Conservation (phyloP, 495 filamentous ascomycete genomes). For the Tetracladium marchalianum region DNA sequence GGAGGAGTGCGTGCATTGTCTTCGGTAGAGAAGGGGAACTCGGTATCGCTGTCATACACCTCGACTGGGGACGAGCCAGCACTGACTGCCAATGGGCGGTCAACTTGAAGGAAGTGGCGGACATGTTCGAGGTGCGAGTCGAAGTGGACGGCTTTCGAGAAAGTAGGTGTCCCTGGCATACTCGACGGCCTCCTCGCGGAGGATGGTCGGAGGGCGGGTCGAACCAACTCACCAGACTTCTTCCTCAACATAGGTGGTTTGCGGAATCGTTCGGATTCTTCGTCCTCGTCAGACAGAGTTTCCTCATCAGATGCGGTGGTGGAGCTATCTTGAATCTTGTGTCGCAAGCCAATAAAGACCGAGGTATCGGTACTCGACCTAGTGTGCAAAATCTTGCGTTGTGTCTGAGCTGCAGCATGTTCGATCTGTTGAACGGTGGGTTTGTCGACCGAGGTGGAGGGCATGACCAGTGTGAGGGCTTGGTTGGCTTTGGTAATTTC, state of each 20-base stretch:
- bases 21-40: slow-evolving; percentile 82
- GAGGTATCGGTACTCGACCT: slow-evolving; percentile 75
- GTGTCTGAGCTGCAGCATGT: slow-evolving; percentile 15
- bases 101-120: slow-evolving; percentile 86
- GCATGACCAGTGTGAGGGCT: slow-evolving; percentile 25
- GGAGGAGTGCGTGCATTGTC: slow-evolving; percentile 42
- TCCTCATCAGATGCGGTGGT: slow-evolving; percentile 53
- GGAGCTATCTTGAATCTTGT: slow-evolving; percentile 22
- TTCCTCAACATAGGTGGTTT: slow-evolving; percentile 90
- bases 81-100: slow-evolving; percentile 88
- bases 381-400: slow-evolving; percentile 53
- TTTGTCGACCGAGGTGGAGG: slow-evolving; percentile 16
- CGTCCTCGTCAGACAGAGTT: slow-evolving; percentile 47
- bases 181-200: slow-evolving; percentile 69
- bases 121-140: slow-evolving; percentile 92
- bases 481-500: slow-evolving; percentile 21
- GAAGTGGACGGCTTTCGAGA: slow-evolving; percentile 91
- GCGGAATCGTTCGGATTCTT: slow-evolving; percentile 32
- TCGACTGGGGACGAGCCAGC: slow-evolving; percentile 92
- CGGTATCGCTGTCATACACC: slow-evolving; percentile 65
- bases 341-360: slow-evolving; percentile 36
- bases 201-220: slow-evolving; percentile 75
- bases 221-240: slow-evolving; percentile 94
- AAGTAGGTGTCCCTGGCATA: slow-evolving; percentile 95
- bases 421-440: slow-evolving; percentile 7